Conservation (phyloP, 2,329 filamentous ascomycete genomes). For the Trichoderma sp. region DNA sequence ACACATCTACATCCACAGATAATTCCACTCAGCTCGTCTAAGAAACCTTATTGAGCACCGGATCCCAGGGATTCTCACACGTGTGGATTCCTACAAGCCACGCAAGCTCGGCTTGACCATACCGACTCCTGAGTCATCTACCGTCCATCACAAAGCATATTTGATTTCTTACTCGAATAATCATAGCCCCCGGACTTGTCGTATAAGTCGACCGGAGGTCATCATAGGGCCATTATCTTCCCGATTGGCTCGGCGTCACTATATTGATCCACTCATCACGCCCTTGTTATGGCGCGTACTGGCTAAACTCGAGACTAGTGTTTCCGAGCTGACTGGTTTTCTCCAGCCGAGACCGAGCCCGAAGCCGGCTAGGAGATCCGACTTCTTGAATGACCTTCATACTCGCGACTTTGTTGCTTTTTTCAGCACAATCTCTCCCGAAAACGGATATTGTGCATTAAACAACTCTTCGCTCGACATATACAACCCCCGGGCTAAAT, state of each 20-base stretch:
- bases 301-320: background rate
- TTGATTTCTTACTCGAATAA: background rate
- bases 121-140: constrained; percentile 1
- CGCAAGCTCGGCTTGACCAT: background rate
- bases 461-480: background rate
- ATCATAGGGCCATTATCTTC: background rate
- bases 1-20: background rate
- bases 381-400: background rate
- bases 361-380: background rate
- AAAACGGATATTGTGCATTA: background rate
- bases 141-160: background rate
- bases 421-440: background rate
- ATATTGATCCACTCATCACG: background rate
- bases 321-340: constrained; percentile 18
- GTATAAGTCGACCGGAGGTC: background rate
- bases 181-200: background rate
- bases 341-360: constrained; percentile 35
- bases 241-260: background rate
- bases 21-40: background rate
- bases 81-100: background rate
- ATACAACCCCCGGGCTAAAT: background rate
- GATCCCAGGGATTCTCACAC: background rate
- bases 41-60: background rate
- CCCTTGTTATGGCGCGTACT: background rate
- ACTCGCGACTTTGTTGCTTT: background rate